Base-by-base conservation (phyloP, 495 filamentous ascomycete species). In the Parmelia sp. region DNA sequence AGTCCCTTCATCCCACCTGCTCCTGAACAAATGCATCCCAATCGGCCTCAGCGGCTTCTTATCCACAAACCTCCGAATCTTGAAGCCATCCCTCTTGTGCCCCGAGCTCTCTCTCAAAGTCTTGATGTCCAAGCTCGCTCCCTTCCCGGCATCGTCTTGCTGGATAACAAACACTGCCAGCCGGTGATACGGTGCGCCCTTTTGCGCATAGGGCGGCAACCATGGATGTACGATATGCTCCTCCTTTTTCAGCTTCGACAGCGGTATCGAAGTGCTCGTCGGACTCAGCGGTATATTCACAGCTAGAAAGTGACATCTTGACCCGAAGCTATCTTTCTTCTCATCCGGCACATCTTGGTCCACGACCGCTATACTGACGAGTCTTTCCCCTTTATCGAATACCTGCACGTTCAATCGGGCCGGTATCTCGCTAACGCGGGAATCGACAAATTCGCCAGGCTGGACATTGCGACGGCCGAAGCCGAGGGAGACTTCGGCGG, bases 181-280 rank as follows among this genome's bases (percentile, higher is more conserved):
- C 58, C 94, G 88, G 77, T 97, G 95, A 74, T 97, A 97, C 3
- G 91, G 91, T 21, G 85, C 82, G 57, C 94, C 94, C 78, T 91
- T 95, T 72, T 97, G 90, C 4, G 91, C 88, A 65, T 86, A 88
- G 3, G 94, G 88, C 2, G 94, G 86, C 3, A 92, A 75, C 89
- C 92, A 99, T 5, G 89, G 86, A 4, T 92, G 80, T 53, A 92
- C 80, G 17, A 89, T 78, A 66, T 91, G 83, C 4, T 78, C 77
- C 8, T 84, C 84, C 59, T 77, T 76, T 33, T 77, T 76, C 21
- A 87, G 74, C 55, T 77, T 69, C 27, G 73, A 71, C 47, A 88
- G 75, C 44, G 83, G 77, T 42, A 89, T 71, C 58, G 78, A 78
- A 56, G 82, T 79, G 33, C 72, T 63, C 35, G 77, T 77, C 40